phyloP scores from a whole-genome alignment of 106 monocot genomes.

The Phalaenopsis aphrodite region DNA sequence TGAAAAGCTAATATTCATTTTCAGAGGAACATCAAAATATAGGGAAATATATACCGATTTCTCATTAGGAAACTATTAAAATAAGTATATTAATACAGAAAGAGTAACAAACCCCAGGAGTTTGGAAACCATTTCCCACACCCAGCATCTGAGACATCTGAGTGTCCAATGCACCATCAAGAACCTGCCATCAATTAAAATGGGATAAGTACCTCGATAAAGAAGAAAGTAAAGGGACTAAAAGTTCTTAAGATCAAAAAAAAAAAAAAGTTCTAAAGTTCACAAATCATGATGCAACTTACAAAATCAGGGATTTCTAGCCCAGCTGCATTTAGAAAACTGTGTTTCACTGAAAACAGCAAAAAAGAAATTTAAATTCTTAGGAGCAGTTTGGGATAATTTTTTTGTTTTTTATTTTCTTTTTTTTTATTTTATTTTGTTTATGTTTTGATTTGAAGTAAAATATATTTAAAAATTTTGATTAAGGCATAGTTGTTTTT shows the following conservation, averaged over 20 bases:
- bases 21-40: not conserved
- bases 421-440: too few species aligned
- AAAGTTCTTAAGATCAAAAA: too few species aligned
- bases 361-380: conserved; percentile 1
- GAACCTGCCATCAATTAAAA: conserved; percentile 12
- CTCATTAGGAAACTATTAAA: not conserved
- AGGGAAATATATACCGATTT: not conserved
- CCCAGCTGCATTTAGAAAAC: conserved; percentile 27
- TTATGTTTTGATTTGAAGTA: too few species aligned
- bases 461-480: too few species aligned
- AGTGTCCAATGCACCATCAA: conserved; percentile 17
- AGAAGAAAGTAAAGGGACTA: not conserved
- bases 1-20: not conserved
- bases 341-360: conserved; percentile 46
- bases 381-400: not conserved
- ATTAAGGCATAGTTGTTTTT: too few species aligned
- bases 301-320: conserved; percentile 41
- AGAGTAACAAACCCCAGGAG: conserved; percentile 41
- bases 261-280: not conserved
- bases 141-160: conserved; percentile 24
- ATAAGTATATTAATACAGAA: not conserved
- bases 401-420: too few species aligned
- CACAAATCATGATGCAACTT: conserved; percentile 4
- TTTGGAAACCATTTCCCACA: conserved; percentile 23
- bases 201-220: not conserved